Evolutionary conservation across 2,329 filamentous ascomycete species (phyloP).

Genomic region (Diaporthe ilicicola): DNA sequence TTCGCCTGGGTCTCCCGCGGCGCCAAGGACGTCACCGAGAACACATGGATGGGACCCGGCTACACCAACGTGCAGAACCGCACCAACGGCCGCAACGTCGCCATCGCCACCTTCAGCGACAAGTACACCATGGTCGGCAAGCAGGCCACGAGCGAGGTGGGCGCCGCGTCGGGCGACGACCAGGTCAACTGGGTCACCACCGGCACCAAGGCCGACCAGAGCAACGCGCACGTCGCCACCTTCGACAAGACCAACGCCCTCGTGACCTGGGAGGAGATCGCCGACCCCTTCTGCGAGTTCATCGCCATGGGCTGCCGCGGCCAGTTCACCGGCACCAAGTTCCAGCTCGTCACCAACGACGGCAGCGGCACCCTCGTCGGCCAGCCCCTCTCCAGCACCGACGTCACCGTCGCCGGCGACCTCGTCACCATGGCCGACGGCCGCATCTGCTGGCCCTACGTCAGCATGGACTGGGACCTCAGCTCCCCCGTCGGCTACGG

Average conservation of each 20-base stretch:
- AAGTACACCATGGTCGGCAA: slow-evolving; percentile 64
- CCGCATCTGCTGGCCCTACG: slow-evolving; percentile 69
- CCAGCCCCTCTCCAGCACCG: slow-evolving; percentile 54
- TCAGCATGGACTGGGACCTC: slow-evolving; percentile 62
- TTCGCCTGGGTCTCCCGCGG: slow-evolving; percentile 71
- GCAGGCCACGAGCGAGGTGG: slow-evolving; percentile 63
- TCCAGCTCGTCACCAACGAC: slow-evolving; percentile 62
- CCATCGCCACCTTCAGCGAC: slow-evolving; percentile 63
- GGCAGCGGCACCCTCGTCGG: slow-evolving; percentile 63
- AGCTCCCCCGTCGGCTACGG: slow-evolving; percentile 35
- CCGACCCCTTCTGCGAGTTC: slow-evolving; percentile 60
- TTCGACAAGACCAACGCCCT: slow-evolving; percentile 62
- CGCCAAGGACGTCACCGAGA: slow-evolving; percentile 60
- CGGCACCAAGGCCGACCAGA: slow-evolving; percentile 57
- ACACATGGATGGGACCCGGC: slow-evolving; percentile 65
- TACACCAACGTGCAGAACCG: slow-evolving; percentile 62
- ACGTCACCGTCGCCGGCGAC: slow-evolving; percentile 68
- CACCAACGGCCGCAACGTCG: slow-evolving; percentile 67
- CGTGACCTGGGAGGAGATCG: slow-evolving; percentile 69
- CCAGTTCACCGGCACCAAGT: slow-evolving; percentile 65
- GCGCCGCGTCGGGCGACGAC: slow-evolving; percentile 60
- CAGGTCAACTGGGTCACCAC: slow-evolving; percentile 66
- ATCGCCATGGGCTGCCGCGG: slow-evolving; percentile 68
- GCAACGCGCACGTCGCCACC: slow-evolving; percentile 65
- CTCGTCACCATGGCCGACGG: slow-evolving; percentile 68